A percentile compares a stretch with the other conserved stretches of the same genome.
Conservation (phyloP, 2,329 filamentous ascomycete genomes). For the Phialocephala subalpina region DNA sequence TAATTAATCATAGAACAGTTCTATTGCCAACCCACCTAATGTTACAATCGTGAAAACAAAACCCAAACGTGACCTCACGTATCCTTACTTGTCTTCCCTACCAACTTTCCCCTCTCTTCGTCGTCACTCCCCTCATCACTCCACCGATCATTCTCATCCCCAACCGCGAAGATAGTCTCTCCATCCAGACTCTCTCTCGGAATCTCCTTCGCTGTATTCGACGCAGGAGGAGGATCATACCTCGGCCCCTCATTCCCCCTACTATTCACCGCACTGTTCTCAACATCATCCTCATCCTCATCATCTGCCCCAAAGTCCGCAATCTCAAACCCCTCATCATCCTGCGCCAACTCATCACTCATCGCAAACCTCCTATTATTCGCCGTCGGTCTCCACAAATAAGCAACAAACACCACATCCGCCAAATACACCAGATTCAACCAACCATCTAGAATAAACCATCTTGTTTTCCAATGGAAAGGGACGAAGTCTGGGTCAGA, state of each 20-base stretch:
- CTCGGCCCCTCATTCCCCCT: slow-evolving; percentile 47
- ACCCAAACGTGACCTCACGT: slow-evolving; percentile 9
- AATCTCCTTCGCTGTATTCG: slow-evolving; percentile 42
- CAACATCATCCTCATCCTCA: slow-evolving; percentile 69
- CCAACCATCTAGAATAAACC: slow-evolving; percentile 98
- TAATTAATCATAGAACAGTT: background rate
- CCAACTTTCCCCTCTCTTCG: slow-evolving; percentile 61
- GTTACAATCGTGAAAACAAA: background rate
- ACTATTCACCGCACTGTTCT: slow-evolving; percentile 48
- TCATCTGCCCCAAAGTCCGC: slow-evolving; percentile 81
- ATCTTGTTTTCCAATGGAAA: slow-evolving; percentile 95
- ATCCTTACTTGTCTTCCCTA: slow-evolving; percentile 47
- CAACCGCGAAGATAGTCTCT: slow-evolving; percentile 95
- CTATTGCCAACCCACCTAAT: slow-evolving; percentile 2
- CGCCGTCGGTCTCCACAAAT: slow-evolving; percentile 94
- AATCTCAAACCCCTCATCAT: slow-evolving; percentile 98
- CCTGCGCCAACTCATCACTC: slow-evolving; percentile 98
- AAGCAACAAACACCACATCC: slow-evolving; percentile 91
- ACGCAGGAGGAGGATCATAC: slow-evolving; percentile 44
- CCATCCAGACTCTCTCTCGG: slow-evolving; percentile 76
- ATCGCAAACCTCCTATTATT: slow-evolving; percentile 98
- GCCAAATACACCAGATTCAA: slow-evolving; percentile 95
- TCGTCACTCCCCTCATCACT: slow-evolving; percentile 76
- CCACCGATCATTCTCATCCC: slow-evolving; percentile 83
- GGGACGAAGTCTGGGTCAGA: slow-evolving; percentile 90